Evolutionary conservation across 352 stramenopile species (phyloP).

Genomic region (Peronospora farinosa): DNA sequence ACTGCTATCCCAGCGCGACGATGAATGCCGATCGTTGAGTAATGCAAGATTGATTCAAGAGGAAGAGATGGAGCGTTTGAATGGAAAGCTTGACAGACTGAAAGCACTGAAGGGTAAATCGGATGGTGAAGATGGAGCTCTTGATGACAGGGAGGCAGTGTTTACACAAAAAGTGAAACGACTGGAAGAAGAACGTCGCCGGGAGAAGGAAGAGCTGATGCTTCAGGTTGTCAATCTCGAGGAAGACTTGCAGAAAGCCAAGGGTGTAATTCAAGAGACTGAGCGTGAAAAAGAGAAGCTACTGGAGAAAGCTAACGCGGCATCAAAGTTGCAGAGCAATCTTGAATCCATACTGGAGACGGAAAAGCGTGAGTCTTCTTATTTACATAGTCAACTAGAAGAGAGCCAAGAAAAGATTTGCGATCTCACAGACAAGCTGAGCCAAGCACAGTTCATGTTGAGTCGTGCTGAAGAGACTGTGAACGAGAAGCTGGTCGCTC

Average conservation of each 20-base stretch:
- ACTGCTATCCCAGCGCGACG: slow-evolving; percentile 54
- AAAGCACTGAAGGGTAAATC: slow-evolving; percentile 5
- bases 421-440: slow-evolving; percentile 34
- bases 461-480: slow-evolving; percentile 49
- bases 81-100: slow-evolving; percentile 28
- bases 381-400: slow-evolving; percentile 38
- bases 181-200: slow-evolving; percentile 57
- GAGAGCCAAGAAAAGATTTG: slow-evolving; percentile 47
- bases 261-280: slow-evolving; percentile 29
- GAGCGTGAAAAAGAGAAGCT: slow-evolving; percentile 50
- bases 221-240: slow-evolving; percentile 52
- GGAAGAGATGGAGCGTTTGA: slow-evolving; percentile 50
- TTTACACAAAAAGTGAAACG: slow-evolving; percentile 67
- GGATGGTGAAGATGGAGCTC: slow-evolving; percentile 8
- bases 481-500: slow-evolving; percentile 57
- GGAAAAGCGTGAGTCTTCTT: slow-evolving; percentile 46
- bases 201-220: slow-evolving; percentile 52
- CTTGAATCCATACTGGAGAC: slow-evolving; percentile 42
- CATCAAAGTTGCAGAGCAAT: slow-evolving; percentile 35
- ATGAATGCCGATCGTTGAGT: slow-evolving; percentile 62
- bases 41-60: slow-evolving; percentile 48
- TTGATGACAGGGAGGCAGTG: slow-evolving; percentile 24
- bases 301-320: slow-evolving; percentile 27
- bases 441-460: slow-evolving; percentile 34
- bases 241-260: slow-evolving; percentile 44